Evolutionary conservation across 2,329 filamentous ascomycete genomes (phyloP), one percentile per base, ranked within the genome.

Genomic region (Paradendryphiella salina): DNA sequence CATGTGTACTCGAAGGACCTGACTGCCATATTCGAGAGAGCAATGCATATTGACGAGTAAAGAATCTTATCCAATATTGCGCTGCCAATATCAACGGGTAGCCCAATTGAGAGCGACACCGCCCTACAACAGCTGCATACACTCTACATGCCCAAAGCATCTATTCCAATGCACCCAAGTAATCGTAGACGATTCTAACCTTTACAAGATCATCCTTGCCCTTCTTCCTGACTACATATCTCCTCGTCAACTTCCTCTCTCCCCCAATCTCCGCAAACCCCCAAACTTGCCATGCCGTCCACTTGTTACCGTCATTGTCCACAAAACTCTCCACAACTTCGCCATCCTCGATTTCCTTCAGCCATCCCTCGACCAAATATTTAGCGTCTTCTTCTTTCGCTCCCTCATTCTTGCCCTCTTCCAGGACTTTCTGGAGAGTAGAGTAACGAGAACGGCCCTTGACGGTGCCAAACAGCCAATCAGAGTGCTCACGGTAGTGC

Each of bases 381-480:
- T 65, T 60, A 0, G 53, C 57, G 37, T 69, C 67, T 20, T 63
- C 63, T 31, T 66, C 55, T 5, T 35, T 41, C 4, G 46, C 53
- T 13, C 52, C 60, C 40, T 64, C 60, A 21, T 57, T 61, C 46
- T 58, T 60, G 3, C 43, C 55, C 45, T 66, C 65, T 23, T 63
- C 60, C 5, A 56, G 13, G 13, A 70, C 20, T 11, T 61, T 56
- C 9, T 57, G 47, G 8, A 75, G 58, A 29, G 75, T 70, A n/a
- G 50, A 63, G 69, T 80, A 85, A 37, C 77, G 74, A 35, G 80
- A 83, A 53, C 79, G 79, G 50, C 87, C 89, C 43, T 77, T 77
- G 56, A 94, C 81, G 47, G 75, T 76, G 51, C 91, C 91, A 71
- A 95, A 96, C 60, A 96, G 82, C 79, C 85, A 86, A 77, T 96